A percentile compares a stretch with the other conserved stretches of the same genome.
Conservation (phyloP, 2,329 filamentous ascomycete species). For the Aureobasidium sp. region DNA sequence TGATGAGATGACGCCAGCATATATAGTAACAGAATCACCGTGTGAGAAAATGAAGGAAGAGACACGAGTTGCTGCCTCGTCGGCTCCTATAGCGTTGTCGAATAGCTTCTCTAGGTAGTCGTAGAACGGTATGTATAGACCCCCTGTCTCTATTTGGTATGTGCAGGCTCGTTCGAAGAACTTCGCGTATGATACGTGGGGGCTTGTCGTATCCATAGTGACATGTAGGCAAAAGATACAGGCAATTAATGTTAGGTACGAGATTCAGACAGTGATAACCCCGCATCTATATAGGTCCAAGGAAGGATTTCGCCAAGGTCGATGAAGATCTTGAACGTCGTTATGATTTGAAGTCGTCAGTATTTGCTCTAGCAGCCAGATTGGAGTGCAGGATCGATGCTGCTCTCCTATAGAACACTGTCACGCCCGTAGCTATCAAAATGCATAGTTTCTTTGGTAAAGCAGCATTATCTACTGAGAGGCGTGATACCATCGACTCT, state of each 20-base stretch:
- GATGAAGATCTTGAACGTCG: not conserved
- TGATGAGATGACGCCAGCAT: not conserved
- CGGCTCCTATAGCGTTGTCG: not conserved
- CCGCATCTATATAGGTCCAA: not conserved
- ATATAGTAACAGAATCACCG: not conserved
- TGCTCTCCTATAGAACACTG: no score
- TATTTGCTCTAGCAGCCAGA: no score
- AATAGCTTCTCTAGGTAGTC: not conserved
- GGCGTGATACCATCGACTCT: no score
- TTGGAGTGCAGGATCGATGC: no score
- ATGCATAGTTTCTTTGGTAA: no score
- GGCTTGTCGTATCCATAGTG: not conserved
- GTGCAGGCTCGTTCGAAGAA: not conserved
- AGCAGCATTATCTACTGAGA: no score
- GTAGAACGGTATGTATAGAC: not conserved
- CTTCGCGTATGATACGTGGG: not conserved
- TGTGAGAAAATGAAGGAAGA: not conserved
- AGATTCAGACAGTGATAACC: not conserved
- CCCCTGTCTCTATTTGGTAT: not conserved
- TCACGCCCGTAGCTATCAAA: no score
- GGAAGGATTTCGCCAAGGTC: slow-evolving; percentile 14
- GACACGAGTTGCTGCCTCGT: not conserved
- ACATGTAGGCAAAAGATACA: not conserved
- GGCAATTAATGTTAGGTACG: not conserved
- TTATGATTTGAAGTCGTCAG: not conserved